These are phyloP conservation scores for Verbascum thapsus DNA, from an alignment of 257 asterid species.

Conservation along the genomic window DNA sequence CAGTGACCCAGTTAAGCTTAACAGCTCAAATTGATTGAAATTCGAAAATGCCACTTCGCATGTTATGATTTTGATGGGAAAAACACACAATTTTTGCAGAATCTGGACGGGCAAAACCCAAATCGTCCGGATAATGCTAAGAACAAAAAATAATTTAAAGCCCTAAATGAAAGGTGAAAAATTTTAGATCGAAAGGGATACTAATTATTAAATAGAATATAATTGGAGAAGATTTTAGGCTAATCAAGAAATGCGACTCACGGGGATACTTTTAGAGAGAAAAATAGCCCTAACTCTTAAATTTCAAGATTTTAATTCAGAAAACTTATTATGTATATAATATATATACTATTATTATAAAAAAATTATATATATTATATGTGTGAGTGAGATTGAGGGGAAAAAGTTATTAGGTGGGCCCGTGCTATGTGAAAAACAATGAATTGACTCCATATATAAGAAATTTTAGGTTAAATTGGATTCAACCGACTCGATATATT, in stretches of 20 bases:
- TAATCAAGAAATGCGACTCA: slow-evolving; percentile 21
- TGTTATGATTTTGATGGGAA: slow-evolving; percentile 23
- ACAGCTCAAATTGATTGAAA: slow-evolving; percentile 16
- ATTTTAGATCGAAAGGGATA: slow-evolving; percentile 30
- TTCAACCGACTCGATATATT: too few relatives aligned
- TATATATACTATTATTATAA: too few relatives aligned
- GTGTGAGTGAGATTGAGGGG: not conserved
- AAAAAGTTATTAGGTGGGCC: slow-evolving; percentile 37
- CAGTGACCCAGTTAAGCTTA: slow-evolving; percentile 31
- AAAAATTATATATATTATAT: too few relatives aligned
- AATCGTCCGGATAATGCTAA: slow-evolving; percentile 11
- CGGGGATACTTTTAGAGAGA: slow-evolving; percentile 28
- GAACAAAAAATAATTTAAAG: slow-evolving; percentile 25
- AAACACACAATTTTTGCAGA: slow-evolving; percentile 25
- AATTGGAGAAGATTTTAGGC: slow-evolving; percentile 33
- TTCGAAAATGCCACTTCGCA: slow-evolving; percentile 26
- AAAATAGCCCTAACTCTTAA: slow-evolving; percentile 41
- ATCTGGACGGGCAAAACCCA: slow-evolving; percentile 17
- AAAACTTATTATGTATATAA: too few relatives aligned
- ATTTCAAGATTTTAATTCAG: slow-evolving; percentile 34
- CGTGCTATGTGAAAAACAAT: too few relatives aligned
- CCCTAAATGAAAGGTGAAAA: slow-evolving; percentile 12
- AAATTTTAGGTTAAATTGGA: too few relatives aligned
- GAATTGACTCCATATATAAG: too few relatives aligned
- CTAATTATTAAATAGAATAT: too few relatives aligned